Percentiles rank a stretch among this genome's conserved stretches.
Evolutionary conservation across 345 rosid species (phyloP).

Genomic region (Gossypium longicalyx): DNA sequence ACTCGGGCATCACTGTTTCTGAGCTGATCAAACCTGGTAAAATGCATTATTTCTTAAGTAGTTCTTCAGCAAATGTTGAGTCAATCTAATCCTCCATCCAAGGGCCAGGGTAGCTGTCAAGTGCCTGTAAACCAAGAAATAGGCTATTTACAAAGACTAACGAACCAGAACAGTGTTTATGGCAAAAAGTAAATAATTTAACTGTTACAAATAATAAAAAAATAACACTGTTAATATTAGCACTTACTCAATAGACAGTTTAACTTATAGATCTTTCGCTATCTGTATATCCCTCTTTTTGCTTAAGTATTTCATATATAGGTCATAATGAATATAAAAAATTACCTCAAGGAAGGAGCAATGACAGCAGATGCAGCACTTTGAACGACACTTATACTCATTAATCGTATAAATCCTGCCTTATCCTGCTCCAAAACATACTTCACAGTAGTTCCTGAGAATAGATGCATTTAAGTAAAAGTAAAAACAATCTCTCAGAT

Average conservation of each 20-base stretch:
- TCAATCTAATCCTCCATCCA: constrained; percentile 93
- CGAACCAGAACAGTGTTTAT: no score
- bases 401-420: constrained; percentile 67
- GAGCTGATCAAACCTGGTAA: constrained; percentile 54
- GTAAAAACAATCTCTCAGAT: constrained; percentile 12
- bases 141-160: background rate
- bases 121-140: constrained; percentile 49
- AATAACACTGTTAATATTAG: background rate
- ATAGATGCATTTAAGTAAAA: constrained; percentile 18
- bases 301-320: background rate
- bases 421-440: constrained; percentile 94
- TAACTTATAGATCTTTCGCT: background rate
- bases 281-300: background rate
- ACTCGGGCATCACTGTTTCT: constrained; percentile 11
- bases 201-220: background rate
- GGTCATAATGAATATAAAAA: background rate
- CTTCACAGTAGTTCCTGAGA: constrained; percentile 89
- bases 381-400: constrained; percentile 87
- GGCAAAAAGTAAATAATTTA: no score
- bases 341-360: constrained; percentile 89
- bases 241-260: background rate
- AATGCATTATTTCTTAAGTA: constrained; percentile 91
- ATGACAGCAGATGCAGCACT: constrained; percentile 89
- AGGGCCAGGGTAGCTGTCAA: constrained; percentile 80
- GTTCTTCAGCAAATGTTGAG: constrained; percentile 78